Evolutionary conservation across 2,329 filamentous ascomycete genomes (phyloP).

Genomic region (Bipolaris cookei): DNA sequence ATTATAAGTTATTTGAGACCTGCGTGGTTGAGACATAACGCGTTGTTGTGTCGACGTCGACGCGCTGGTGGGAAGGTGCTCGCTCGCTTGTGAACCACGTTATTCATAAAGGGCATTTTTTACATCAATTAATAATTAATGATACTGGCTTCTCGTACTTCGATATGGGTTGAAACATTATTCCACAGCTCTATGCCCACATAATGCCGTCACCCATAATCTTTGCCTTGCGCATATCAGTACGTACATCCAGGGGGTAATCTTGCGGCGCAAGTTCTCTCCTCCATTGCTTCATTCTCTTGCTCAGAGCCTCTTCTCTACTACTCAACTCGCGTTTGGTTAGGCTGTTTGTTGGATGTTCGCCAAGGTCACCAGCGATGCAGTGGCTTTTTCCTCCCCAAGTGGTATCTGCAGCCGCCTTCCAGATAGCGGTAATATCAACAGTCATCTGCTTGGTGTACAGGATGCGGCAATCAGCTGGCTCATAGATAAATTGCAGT

Average conservation of each 20-base stretch:
- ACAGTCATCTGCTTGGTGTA: constrained; percentile 64
- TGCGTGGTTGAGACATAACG: no score
- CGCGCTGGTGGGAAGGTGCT: no score
- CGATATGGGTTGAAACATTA: not conserved
- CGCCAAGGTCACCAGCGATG: constrained; percentile 40
- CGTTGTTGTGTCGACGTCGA: no score
- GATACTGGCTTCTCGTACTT: no score
- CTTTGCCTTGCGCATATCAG: constrained; percentile 33
- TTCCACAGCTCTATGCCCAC: constrained; percentile 27
- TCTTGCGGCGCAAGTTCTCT: constrained; percentile 33
- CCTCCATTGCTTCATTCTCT: constrained; percentile 42
- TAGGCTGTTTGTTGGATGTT: constrained; percentile 21
- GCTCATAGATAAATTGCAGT: constrained; percentile 67
- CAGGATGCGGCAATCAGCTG: constrained; percentile 67
- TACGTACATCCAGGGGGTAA: constrained; percentile 47
- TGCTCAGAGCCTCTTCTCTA: constrained; percentile 32
- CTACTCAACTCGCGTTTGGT: constrained; percentile 34
- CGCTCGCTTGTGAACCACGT: no score
- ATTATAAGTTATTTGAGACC: no score
- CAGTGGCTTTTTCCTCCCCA: constrained; percentile 44
- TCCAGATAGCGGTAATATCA: constrained; percentile 63
- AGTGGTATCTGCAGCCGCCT: constrained; percentile 47
- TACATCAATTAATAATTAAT: no score
- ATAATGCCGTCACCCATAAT: constrained; percentile 33
- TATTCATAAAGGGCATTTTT: no score